Base-by-base conservation (phyloP, 805 yeast species). In the Wickerhamomyces xylosicus region DNA sequence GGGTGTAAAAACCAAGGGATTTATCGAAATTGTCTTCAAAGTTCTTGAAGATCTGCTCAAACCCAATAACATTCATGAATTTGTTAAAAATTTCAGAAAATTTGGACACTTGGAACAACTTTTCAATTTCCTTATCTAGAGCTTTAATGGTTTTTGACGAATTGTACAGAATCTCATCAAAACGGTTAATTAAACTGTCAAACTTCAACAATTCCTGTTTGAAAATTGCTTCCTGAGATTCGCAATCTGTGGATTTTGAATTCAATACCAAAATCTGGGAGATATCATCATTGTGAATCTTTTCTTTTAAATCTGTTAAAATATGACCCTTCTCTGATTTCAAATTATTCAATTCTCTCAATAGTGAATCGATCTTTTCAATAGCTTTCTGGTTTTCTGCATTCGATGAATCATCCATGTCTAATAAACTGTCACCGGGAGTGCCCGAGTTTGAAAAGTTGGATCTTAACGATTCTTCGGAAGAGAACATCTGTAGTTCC, bases 251-350 rank as follows among this genome's bases (percentile, higher is more conserved):
- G 34, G 72, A 69, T 35, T 42, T 46, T 43, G 72, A 75, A 53
- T 84, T 80, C 46, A 79, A 63, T 8, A 90, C 72, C 25, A 90
- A 65, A 11, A 79, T 64, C 38, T 80, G 78, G 0, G 95, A 80
- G 37, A 87, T 85, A 54, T 90, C 97, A 59, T 90, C 97, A 13
- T 70, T 67, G 50, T 79, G 92, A 27, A 84, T 77, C 36, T 72
- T 72, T 6, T 65, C 69, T 52, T 86, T 86, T 50, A 90, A 66
- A 37, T 78, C 85, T 2, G 67, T 67, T 28, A 84, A 63, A 2
- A 80, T 67, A 31, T 74, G 66, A 5, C 63, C 56, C 35, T 94
- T 74, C 54, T 84, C 92, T 25, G 71, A 63, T 48, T 77, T 77
- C 41, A 86, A 54, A 34, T 72, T 66, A 41, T 73, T 73, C 50